Conservation (phyloP, 331 rosid genomes). For the Malus hybrid region DNA sequence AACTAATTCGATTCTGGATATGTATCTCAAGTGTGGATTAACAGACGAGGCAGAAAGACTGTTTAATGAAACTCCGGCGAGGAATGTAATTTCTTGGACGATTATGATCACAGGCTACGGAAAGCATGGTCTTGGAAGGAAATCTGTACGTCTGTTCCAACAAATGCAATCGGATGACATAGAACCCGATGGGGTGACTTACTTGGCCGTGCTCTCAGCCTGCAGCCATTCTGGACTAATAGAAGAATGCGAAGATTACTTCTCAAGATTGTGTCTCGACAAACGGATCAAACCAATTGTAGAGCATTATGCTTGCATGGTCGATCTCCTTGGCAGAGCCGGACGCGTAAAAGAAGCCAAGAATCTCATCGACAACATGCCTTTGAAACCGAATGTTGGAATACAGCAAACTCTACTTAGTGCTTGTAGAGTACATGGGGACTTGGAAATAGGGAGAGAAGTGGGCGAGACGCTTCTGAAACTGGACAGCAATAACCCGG, state of each 20-base stretch:
- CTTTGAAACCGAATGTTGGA: slow-evolving; percentile 47
- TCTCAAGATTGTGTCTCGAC: slow-evolving; percentile 32
- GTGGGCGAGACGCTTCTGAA: slow-evolving; percentile 48
- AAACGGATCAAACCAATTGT: slow-evolving; percentile 31
- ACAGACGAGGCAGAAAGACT: slow-evolving; percentile 39
- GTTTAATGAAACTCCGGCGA: slow-evolving; percentile 30
- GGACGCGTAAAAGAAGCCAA: slow-evolving; percentile 47
- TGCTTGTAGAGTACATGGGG: slow-evolving; percentile 59
- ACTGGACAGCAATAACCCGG: slow-evolving; percentile 41
- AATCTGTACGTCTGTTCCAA: slow-evolving; percentile 39
- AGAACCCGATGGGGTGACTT: slow-evolving; percentile 47
- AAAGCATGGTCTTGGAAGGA: slow-evolving; percentile 51
- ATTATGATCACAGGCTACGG: slow-evolving; percentile 66
- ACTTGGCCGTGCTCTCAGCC: slow-evolving; percentile 59
- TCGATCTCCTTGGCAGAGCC: slow-evolving; percentile 66
- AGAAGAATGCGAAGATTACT: slow-evolving; percentile 43
- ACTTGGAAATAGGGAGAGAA: slow-evolving; percentile 40
- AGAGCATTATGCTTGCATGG: slow-evolving; percentile 91
- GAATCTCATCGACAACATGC: slow-evolving; percentile 46
- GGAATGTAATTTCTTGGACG: slow-evolving; percentile 61
- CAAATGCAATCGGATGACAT: slow-evolving; percentile 35
- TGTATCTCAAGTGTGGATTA: slow-evolving; percentile 65
- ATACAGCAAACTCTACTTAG: slow-evolving; percentile 58
- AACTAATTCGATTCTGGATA: slow-evolving; percentile 53
- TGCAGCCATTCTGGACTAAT: slow-evolving; percentile 63